These are phyloP conservation scores for Calonectria pteridis DNA, from an alignment of 2,329 filamentous ascomycete genomes.

Conservation along the genomic window DNA sequence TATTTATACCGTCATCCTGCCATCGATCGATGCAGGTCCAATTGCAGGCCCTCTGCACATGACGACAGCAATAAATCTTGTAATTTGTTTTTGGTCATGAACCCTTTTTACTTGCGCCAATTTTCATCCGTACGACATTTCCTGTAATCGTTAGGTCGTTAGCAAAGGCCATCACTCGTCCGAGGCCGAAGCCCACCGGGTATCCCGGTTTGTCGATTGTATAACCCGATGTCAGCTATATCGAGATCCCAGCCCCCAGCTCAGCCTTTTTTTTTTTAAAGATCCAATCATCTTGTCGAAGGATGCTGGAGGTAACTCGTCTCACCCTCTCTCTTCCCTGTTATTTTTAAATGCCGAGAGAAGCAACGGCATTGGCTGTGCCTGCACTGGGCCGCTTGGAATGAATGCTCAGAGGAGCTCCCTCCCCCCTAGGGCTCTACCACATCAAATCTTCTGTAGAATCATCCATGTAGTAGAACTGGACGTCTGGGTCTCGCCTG, in stretches of 20 bases:
- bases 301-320: background rate
- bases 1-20: background rate
- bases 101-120: background rate
- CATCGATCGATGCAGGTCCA: too few species aligned
- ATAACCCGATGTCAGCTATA: background rate
- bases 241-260: background rate
- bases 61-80: background rate
- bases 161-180: background rate
- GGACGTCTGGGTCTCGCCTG: constrained; percentile 37
- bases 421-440: background rate
- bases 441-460: constrained; percentile 20
- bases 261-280: too few species aligned
- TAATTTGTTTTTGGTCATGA: background rate
- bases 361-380: background rate
- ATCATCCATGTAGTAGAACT: constrained; percentile 37
- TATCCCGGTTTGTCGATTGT: background rate
- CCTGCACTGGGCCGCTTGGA: background rate
- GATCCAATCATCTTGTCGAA: background rate
- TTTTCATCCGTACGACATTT: background rate
- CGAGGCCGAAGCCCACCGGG: background rate
- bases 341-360: background rate
- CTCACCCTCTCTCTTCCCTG: background rate
- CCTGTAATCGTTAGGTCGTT: background rate
- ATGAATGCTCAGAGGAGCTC: background rate
- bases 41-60: background rate